Evolutionary conservation across 2,329 filamentous ascomycete genomes (phyloP).

Genomic region (Cadophora malorum): DNA sequence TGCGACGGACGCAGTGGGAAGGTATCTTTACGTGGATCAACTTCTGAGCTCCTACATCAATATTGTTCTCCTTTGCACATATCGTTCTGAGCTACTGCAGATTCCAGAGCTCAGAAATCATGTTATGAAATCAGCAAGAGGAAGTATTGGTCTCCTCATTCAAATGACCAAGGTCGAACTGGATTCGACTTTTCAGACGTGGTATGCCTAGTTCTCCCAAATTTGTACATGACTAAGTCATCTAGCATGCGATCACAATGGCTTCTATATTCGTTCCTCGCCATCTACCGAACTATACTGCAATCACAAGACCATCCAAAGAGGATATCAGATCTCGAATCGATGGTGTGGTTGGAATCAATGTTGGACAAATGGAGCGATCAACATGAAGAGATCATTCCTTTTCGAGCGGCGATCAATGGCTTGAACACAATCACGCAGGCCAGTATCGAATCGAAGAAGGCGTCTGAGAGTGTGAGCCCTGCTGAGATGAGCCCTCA

Average conservation of each 20-base stretch:
- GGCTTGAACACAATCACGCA: not conserved
- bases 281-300: not conserved
- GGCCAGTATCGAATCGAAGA: not conserved
- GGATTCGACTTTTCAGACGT: not conserved
- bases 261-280: not conserved
- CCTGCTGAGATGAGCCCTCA: not conserved
- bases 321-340: not conserved
- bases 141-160: not conserved
- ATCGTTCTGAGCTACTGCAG: too few relatives aligned
- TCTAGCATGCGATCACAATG: not conserved
- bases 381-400: not conserved
- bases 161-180: not conserved
- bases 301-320: not conserved
- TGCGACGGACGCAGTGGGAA: too few relatives aligned
- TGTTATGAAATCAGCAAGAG: not conserved
- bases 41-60: too few relatives aligned
- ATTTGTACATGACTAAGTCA: not conserved
- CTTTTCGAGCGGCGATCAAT: not conserved
- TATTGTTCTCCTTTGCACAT: too few relatives aligned
- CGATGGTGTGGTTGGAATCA: not conserved
- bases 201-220: not conserved
- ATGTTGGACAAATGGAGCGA: not conserved
- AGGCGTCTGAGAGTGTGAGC: not conserved
- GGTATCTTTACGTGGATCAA: too few relatives aligned
- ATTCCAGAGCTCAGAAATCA: not conserved